Evolutionary conservation across 352 stramenopile genomes (phyloP).

Genomic region (Phytophthora chlamydospora): DNA sequence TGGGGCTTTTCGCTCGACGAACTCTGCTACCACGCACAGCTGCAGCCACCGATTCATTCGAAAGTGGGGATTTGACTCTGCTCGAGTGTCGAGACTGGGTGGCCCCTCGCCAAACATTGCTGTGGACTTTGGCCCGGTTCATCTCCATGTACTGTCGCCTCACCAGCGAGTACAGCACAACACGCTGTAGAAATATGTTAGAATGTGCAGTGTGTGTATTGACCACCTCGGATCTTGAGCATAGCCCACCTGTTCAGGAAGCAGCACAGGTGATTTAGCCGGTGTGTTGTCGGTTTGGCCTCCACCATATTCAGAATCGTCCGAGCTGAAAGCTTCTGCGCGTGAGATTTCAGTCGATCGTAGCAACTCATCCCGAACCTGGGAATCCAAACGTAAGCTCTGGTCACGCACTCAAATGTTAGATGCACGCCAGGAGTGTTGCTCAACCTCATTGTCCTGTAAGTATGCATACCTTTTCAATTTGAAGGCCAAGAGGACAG

Average conservation of each 20-base stretch:
- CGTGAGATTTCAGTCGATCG: conserved; percentile 22
- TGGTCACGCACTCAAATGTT: conserved; percentile 5
- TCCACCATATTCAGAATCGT: not conserved
- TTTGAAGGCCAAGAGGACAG: conserved; percentile 37
- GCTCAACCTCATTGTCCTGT: not conserved
- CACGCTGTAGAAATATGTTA: conserved; percentile 37
- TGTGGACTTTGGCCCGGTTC: conserved; percentile 40
- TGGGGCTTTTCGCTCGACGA: conserved; percentile 10
- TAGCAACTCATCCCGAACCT: conserved; percentile 52
- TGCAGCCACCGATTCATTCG: conserved; percentile 18
- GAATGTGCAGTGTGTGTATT: not conserved
- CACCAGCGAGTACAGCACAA: conserved; percentile 55
- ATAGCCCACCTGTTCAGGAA: conserved; percentile 25
- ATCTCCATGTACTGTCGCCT: conserved; percentile 67
- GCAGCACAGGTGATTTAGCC: conserved; percentile 15
- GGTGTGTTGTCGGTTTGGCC: conserved; percentile 4
- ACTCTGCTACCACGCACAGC: conserved; percentile 14
- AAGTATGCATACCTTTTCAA: conserved; percentile 40
- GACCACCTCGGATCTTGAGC: too few species aligned
- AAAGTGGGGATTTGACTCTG: conserved; percentile 12
- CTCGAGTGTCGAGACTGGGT: conserved; percentile 1
- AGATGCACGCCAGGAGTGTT: not conserved
- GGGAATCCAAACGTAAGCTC: conserved; percentile 40
- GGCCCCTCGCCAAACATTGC: conserved; percentile 2
- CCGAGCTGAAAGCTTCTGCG: not conserved